phyloP scores from a whole-genome alignment of 1,284 basidiomycete genomes.

The Cryptococcus sp. region DNA sequence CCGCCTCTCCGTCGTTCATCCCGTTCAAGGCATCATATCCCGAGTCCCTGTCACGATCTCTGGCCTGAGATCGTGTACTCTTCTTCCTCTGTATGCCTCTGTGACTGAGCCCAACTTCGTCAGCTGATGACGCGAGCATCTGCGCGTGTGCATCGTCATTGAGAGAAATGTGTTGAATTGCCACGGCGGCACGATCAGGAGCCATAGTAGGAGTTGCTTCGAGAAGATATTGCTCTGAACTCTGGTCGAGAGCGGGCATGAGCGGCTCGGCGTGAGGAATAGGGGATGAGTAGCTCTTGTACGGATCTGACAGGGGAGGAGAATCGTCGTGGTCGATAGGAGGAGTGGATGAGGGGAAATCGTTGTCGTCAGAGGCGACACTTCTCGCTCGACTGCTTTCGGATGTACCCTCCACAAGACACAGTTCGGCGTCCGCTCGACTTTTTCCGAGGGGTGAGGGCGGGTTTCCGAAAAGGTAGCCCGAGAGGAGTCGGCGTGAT shows the following conservation, averaged over 20 bases:
- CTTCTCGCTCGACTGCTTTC: slow-evolving; percentile 1
- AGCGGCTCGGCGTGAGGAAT: slow-evolving; percentile 2
- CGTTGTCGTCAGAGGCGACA: slow-evolving; percentile 8
- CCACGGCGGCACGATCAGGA: background rate
- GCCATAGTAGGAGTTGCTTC: background rate
- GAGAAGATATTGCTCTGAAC: too few species aligned
- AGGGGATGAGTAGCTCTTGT: slow-evolving; percentile 11
- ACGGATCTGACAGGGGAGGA: slow-evolving; percentile 32
- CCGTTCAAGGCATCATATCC: slow-evolving; percentile 47
- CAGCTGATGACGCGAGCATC: background rate
- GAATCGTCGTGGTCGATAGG: slow-evolving; percentile 20
- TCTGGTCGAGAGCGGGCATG: background rate
- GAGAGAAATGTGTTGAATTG: background rate
- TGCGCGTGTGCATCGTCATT: background rate
- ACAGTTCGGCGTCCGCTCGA: background rate
- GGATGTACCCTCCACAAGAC: background rate
- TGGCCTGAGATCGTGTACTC: slow-evolving; percentile 7
- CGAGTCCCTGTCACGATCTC: slow-evolving; percentile 24
- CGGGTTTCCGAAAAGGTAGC: slow-evolving; percentile 51
- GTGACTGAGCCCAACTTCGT: background rate
- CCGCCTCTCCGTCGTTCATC: slow-evolving; percentile 51
- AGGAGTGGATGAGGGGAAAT: slow-evolving; percentile 12
- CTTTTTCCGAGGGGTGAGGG: slow-evolving; percentile 20
- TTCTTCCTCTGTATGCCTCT: slow-evolving; percentile 4
- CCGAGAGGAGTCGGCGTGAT: slow-evolving; percentile 43